Evolutionary conservation across 768 basidiomycete species (phyloP), one percentile per base, ranked within the genome.

Genomic region (Trametes cinnabarina): DNA sequence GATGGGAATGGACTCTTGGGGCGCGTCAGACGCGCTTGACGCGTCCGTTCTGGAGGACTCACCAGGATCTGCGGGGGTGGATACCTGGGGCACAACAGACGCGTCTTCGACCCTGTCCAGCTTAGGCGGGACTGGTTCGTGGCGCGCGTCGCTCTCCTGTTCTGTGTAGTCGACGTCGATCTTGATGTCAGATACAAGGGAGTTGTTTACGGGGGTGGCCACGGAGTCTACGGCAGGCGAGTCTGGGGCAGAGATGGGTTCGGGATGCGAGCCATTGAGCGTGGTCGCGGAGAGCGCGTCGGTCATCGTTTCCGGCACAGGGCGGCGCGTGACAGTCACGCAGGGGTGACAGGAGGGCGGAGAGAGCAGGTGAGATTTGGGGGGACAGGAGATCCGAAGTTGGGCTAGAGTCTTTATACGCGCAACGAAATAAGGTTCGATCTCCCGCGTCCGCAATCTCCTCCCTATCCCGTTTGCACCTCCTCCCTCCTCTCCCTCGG

Each of bases 351-450:
- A 66, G 66, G 65, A 64, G 63, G 60, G 67, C 64, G 57, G 57
- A 60, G 66, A 63, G 59, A 65, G 67, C 65, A 63, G 61, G 79
- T 82, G 80, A 80, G 80, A 83, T 83, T 86, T 84, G 80, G 82
- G 82, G 84, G 83, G 74, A 69, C 75, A 85, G 85, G 83, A 79
- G 67, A 80, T 81, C 79, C 74, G 77, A 80, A 77, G 77, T 75
- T 77, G 77, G 77, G 69, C 80, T 83, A 82, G 79, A 69, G 85
- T 83, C 86, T 87, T 88, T 88, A 88, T 89, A 88, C 83, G 78
- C 79, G 77, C 76, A 73, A 76, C 77, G 81, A 88, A 80, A 85
- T 88, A 87, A 88, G 85, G 86, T 88, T 88, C 86, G 84, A 84
- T 85, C 84, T 84, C 83, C 82, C 79, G 82, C 82, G 84, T 71